Conservation (phyloP, 1,284 basidiomycete species). For the Cryptococcus deneoformans region DNA sequence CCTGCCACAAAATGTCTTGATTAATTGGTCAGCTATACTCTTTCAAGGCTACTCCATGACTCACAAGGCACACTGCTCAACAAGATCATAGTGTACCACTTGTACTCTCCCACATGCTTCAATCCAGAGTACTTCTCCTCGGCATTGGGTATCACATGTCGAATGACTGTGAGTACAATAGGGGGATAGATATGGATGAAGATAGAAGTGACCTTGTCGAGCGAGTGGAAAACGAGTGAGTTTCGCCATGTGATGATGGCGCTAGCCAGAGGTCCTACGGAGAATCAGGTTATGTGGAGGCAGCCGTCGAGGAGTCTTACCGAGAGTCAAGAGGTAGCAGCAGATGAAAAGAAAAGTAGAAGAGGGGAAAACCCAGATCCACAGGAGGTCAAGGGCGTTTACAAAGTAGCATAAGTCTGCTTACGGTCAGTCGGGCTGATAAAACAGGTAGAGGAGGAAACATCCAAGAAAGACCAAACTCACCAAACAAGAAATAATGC, state of each 20-base stretch:
- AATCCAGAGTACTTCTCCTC: slow-evolving; percentile 78
- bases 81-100: slow-evolving; percentile 47
- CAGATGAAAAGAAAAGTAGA: slow-evolving; percentile 74
- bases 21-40: background rate
- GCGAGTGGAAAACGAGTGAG: slow-evolving; percentile 89
- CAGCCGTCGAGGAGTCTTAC: slow-evolving; percentile 17
- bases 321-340: slow-evolving; percentile 83
- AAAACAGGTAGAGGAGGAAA: background rate
- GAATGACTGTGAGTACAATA: slow-evolving; percentile 79
- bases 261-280: slow-evolving; percentile 72
- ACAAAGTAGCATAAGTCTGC: slow-evolving; percentile 73
- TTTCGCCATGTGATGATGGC: slow-evolving; percentile 97
- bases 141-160: slow-evolving; percentile 25
- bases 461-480: slow-evolving; percentile 19
- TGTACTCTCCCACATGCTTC: slow-evolving; percentile 48
- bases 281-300: background rate
- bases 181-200: slow-evolving; percentile 87
- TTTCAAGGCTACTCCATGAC: slow-evolving; percentile 6
- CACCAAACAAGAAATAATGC: slow-evolving; percentile 92
- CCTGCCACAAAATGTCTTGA: slow-evolving; percentile 80
- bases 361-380: slow-evolving; percentile 76
- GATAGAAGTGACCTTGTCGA: slow-evolving; percentile 86
- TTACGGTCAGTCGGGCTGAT: background rate
- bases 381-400: slow-evolving; percentile 83
- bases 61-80: slow-evolving; percentile 45